Evolutionary conservation across 2,329 filamentous ascomycete species (phyloP).

Genomic region (Diaporthe vaccinii): DNA sequence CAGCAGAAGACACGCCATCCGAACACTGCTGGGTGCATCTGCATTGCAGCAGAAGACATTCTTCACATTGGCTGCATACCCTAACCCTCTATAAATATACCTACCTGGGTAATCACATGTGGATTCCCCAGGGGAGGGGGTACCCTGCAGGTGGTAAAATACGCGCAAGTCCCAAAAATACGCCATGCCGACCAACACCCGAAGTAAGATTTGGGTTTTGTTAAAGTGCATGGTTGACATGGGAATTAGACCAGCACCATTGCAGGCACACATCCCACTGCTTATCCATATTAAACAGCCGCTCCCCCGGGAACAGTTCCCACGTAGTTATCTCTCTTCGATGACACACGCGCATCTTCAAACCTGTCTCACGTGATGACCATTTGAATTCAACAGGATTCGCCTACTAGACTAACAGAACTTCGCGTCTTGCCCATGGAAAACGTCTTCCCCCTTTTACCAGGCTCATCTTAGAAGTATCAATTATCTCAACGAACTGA

Average conservation of each 20-base stretch:
- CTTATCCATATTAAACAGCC: no score
- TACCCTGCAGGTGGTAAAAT: no score
- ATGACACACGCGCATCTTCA: neutral
- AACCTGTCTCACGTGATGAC: neutral
- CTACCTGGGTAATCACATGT: no score
- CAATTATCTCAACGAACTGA: neutral
- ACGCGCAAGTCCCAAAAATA: no score
- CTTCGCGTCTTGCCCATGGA: neutral
- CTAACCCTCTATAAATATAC: neutral
- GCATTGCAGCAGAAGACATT: constrained; percentile 1
- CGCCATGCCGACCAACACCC: no score
- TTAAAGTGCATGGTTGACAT: no score
- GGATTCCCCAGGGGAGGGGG: no score
- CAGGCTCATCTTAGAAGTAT: neutral
- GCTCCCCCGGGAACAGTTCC: no score
- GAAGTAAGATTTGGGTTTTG: no score
- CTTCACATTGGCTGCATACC: neutral
- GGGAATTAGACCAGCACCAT: no score
- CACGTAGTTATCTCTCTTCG: neutral
- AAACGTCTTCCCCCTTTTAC: neutral
- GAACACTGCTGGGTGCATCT: neutral
- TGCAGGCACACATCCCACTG: no score
- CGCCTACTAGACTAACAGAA: neutral
- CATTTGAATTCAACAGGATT: neutral
- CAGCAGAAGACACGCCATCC: neutral